Evolutionary conservation across 2,329 filamentous ascomycete species (phyloP).

Genomic region (Aspergillus luchuensis): DNA sequence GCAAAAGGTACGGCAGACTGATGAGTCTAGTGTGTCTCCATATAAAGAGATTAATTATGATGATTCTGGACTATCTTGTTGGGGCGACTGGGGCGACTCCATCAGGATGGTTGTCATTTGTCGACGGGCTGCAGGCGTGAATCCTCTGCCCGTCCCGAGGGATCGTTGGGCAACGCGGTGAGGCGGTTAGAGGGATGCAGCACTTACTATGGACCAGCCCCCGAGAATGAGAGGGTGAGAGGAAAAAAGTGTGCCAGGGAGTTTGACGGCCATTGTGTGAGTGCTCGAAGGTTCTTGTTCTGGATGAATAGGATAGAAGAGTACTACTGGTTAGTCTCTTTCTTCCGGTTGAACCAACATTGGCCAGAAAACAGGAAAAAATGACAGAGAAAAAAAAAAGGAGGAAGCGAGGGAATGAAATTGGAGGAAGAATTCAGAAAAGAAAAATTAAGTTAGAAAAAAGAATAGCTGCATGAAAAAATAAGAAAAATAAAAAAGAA

Average conservation of each 20-base stretch:
- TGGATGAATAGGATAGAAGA: neutral
- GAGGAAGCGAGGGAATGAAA: too few species aligned
- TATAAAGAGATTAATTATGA: too few species aligned
- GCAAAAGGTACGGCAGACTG: constrained; percentile 2
- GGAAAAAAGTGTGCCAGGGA: too few species aligned
- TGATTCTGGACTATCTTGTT: neutral
- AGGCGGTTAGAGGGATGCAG: constrained; percentile 18
- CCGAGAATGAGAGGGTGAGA: neutral
- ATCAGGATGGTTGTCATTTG: constrained; percentile 21
- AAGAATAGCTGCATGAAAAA: neutral
- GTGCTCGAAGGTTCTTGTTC: neutral
- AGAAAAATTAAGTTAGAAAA: neutral
- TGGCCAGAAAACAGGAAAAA: neutral
- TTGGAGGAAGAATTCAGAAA: neutral
- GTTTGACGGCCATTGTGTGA: neutral
- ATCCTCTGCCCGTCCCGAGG: constrained; percentile 7
- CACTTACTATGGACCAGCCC: constrained; percentile 11
- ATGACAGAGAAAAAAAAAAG: neutral
- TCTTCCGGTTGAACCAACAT: neutral
- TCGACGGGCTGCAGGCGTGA: neutral
- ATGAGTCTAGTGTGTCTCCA: neutral
- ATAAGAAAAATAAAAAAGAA: neutral
- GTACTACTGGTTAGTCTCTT: neutral
- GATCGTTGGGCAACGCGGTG: constrained; percentile 26
- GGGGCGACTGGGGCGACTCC: constrained; percentile 12